Base-by-base conservation (phyloP, 2,329 filamentous ascomycete genomes). In the Ceratocystis colombiana region DNA sequence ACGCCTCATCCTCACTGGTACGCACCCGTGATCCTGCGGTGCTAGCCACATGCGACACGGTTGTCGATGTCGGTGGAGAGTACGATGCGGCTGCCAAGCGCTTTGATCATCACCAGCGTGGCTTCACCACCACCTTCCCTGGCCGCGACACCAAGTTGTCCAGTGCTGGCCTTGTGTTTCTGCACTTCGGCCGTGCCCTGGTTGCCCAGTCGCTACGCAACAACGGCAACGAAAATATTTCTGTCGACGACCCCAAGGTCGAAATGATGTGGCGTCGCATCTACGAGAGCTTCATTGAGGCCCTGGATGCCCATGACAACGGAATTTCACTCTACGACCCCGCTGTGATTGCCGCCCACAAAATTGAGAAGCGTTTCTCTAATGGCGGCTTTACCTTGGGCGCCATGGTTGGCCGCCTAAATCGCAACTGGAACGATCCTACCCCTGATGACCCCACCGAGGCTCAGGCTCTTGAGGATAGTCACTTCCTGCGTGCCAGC, bases 71-170 rank as follows among this genome's bases (percentile, higher is more conserved):
- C n/a, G 92, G 93, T 73, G 93, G 92, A 72, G 89, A 93, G 76
- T 97, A 99, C 78, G 88, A 96, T 73, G 78, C 89, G 66, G 75
- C 79, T 63, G 78, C 77, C 70, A 85, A 90, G 77, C 88, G 93
- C 72, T 99, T 89, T 80, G 94, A 99, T 77, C 94, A 99, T 79
- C 94, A 99, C 82, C 94, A 99, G 81, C 90, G 93, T 70, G 87
- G 86, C 73, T 99, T 99, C 80, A 77, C 78, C 68, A 88, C 88
- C 67, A 90, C 87, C 61, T 99, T 99, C 78, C 91, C 93, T 22
- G 84, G 84, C 68, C 88, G 88, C 73, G 75, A 77, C 65, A 99
- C 94, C 70, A 96, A 95, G 81, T 88, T 99, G 67, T 95, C 89
- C 66, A 95, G 90, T 68, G 94, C 94, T 0, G 94, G 94, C 1